Evolutionary conservation across 768 basidiomycete genomes (phyloP), one percentile per base, ranked within the genome.

Genomic region (Kwoniella pini): DNA sequence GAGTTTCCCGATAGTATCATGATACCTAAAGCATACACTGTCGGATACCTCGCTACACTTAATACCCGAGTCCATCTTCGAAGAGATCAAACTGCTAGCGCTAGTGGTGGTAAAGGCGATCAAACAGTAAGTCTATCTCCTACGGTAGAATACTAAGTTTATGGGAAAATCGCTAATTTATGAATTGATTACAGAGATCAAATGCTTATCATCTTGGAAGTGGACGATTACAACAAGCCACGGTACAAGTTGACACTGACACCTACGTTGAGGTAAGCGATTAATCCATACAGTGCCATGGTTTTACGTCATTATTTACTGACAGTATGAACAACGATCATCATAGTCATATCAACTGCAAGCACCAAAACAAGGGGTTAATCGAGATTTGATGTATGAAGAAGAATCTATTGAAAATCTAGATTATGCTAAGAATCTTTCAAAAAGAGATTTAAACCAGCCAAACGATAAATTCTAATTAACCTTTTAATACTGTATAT

Each of bases 51-150:
- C 4, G 42, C 52, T 22, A 53, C 52, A 1, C 51, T 60, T 21
- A 60, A 60, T 50, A 53, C 59, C n/a, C 51, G 43, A 46, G 52
- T 42, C 22, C n/a, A n/a, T 36, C 59, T 60, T 21, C 59, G 57
- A 30, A 24, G 52, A 30, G 48, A 49, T 42, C 24, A 28, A 28
- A 13, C n/a, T 39, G 24, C 24, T 17, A 28, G 27, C 10, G 27
- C 33, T 24, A 36, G 45, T 13, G 38, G 15, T 28, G 46, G 15
- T 9, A 12, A 26, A 26, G 38, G 26, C 31, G 36, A 51, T 22
- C 27, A 58, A 10, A 36, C 38, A 22, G 57, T 58, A 22, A 48
- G 57, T 28, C 1, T 24, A 15, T 7, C 15, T 15, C 26, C 24
- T 21, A 24, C 24, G 19, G 21, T 27, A 10, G n/a, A n/a, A n/a